Conservation (phyloP, 1,284 basidiomycete genomes). For the Ceratobasidium sp. region DNA sequence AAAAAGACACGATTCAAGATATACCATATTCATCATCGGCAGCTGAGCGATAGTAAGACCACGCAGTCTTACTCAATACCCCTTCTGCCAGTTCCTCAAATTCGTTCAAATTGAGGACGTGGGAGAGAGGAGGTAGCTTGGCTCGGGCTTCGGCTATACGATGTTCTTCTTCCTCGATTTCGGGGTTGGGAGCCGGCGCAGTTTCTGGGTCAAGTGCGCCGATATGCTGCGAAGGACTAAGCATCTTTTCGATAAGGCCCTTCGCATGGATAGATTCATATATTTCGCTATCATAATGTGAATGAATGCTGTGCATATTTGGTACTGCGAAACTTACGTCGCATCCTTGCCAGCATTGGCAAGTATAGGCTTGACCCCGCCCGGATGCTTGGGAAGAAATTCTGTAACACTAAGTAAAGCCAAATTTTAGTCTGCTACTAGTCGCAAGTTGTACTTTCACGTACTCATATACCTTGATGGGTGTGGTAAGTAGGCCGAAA, state of each 20-base stretch:
- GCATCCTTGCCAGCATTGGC: conserved; percentile 82
- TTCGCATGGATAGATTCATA: conserved; percentile 52
- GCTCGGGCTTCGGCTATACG: conserved; percentile 49
- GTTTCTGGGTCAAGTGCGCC: conserved; percentile 54
- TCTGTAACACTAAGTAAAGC: conserved; percentile 55
- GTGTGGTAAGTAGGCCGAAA: background rate
- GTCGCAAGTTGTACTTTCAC: background rate
- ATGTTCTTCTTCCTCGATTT: conserved; percentile 49
- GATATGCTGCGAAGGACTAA: conserved; percentile 47
- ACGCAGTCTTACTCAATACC: conserved; percentile 52
- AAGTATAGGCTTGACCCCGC: conserved; percentile 77
- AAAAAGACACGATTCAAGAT: background rate
- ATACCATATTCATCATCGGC: conserved; percentile 50
- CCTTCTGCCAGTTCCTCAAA: conserved; percentile 53
- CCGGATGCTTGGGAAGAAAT: conserved; percentile 69
- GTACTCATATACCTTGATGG: conserved; percentile 40
- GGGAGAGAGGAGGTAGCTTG: conserved; percentile 49
- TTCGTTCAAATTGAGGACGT: conserved; percentile 53
- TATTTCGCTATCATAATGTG: conserved; percentile 20
- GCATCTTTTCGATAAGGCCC: conserved; percentile 50
- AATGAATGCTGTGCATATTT: background rate
- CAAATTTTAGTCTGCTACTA: background rate
- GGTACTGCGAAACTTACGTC: conserved; percentile 52
- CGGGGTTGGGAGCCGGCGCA: conserved; percentile 44
- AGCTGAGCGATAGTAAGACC: conserved; percentile 54